Evolutionary conservation across 176 grass and related monocot genomes (phyloP), one percentile per base, ranked within the genome.

Genomic region (Avena sativa): DNA sequence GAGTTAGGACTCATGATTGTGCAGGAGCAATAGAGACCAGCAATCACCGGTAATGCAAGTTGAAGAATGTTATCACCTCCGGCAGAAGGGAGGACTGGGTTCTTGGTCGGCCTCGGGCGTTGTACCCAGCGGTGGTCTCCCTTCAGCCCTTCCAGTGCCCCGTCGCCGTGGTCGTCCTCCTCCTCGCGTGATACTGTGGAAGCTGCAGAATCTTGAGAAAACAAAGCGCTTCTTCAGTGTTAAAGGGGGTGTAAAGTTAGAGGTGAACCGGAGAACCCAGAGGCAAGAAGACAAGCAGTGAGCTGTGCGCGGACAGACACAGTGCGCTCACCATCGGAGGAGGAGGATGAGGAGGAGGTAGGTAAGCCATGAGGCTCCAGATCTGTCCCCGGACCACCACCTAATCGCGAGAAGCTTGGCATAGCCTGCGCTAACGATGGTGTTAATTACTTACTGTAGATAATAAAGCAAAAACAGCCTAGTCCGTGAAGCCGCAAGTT

Each of bases 291-390:
- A 77, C 51, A 71, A 12, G 71, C 2, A 28, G 34, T 68, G 84
- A 63, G 43, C 26, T 71, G 79, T 73, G 38, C 8, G 64, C 48
- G 55, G 79, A 57, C 53, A 57, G 12, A 52, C 15, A 19, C 43
- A 28, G 49, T 66, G 34, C 20, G 65, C 89, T 90, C 74, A 90
- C 89, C 89, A 23, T 87, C 71, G 79, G 71, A 78, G 71, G 88
- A 86, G 55, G 84, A 78, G 79, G 71, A 78, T 52, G 88, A 86
- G 46, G 84, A 78, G 32, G 84, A 79, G 32, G 80, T 57, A 46
- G 50, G 79, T 79, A 30, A 9, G 15, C 46, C 72, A 44, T 90
- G 79, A 25, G 30, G 84, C 46, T 87, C 74, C 43, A 71, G 84
- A 87, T 65, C 64, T 32, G 79, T 55, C 46, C 73, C 62, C 51